These are phyloP conservation scores for Papiliotrema nemorosa DNA, from an alignment of 1,284 basidiomycete genomes.

Conservation along the genomic window DNA sequence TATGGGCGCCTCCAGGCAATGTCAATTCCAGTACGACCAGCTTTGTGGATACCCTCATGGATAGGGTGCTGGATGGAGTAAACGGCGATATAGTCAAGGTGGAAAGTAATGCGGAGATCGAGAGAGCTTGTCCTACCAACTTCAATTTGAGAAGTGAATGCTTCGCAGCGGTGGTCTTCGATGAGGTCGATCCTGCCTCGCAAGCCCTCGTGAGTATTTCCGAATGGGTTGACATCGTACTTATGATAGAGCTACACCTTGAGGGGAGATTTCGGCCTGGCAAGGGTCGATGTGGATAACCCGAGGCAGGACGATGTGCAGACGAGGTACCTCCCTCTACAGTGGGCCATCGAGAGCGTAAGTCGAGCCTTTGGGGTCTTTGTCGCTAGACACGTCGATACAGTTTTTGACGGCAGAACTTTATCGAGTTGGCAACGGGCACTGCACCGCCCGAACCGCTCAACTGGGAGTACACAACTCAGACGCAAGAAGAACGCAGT, in stretches of 20 bases:
- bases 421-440: conserved; percentile 64
- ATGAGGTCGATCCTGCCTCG: conserved; percentile 54
- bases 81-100: conserved; percentile 15
- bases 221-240: not conserved
- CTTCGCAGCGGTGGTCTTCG: conserved; percentile 67
- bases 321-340: conserved; percentile 63
- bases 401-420: conserved; percentile 54
- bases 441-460: conserved; percentile 55
- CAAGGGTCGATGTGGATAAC: conserved; percentile 61
- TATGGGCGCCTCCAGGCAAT: conserved; percentile 54
- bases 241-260: conserved; percentile 61
- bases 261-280: conserved; percentile 62
- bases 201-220: conserved; percentile 17
- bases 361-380: conserved; percentile 20
- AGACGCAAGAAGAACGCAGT: conserved; percentile 61
- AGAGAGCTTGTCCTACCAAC: conserved; percentile 64
- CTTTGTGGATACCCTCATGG: conserved; percentile 59
- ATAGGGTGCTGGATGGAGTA: conserved; percentile 34
- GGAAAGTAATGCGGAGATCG: conserved; percentile 54
- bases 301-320: conserved; percentile 66
- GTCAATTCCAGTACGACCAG: conserved; percentile 57
- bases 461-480: conserved; percentile 67
- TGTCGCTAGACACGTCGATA: too few species aligned
- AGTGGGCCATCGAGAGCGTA: conserved; percentile 71
- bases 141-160: conserved; percentile 67